Percentiles rank a stretch among this genome's conserved stretches.
Evolutionary conservation across 78 protist genomes (phyloP).

Genomic region (Anaeramoeba flamelloides): DNA sequence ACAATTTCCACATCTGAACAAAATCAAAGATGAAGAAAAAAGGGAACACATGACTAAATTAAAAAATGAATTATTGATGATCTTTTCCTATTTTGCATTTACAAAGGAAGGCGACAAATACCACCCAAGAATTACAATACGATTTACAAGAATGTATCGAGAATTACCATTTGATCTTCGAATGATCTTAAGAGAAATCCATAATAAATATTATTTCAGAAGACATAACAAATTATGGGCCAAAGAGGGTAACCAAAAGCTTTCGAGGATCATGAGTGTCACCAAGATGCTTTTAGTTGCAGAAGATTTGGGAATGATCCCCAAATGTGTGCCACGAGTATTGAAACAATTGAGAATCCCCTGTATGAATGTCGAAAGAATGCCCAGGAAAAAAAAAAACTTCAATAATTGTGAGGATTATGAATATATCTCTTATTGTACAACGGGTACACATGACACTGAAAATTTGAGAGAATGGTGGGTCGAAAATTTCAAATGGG

Average conservation of each 20-base stretch:
- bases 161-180: no score
- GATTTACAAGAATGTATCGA: no score
- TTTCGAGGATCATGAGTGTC: neutral
- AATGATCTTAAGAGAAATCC: no score
- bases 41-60: no score
- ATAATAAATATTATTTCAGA: constrained; percentile 7
- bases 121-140: no score
- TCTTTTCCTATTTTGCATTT: no score
- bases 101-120: no score
- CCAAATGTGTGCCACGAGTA: neutral
- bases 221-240: neutral
- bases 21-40: no score
- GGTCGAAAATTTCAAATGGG: no score
- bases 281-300: neutral
- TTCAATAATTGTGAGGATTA: neutral
- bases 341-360: neutral
- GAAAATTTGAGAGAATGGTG: neutral
- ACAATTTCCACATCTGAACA: no score
- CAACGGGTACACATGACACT: neutral
- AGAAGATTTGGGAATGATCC: neutral
- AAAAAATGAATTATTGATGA: no score
- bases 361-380: neutral
- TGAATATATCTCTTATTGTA: neutral
- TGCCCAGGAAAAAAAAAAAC: neutral
- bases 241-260: neutral